Base-by-base conservation (phyloP, 169 alveolate genomes). In the Eimeria necatrix region DNA sequence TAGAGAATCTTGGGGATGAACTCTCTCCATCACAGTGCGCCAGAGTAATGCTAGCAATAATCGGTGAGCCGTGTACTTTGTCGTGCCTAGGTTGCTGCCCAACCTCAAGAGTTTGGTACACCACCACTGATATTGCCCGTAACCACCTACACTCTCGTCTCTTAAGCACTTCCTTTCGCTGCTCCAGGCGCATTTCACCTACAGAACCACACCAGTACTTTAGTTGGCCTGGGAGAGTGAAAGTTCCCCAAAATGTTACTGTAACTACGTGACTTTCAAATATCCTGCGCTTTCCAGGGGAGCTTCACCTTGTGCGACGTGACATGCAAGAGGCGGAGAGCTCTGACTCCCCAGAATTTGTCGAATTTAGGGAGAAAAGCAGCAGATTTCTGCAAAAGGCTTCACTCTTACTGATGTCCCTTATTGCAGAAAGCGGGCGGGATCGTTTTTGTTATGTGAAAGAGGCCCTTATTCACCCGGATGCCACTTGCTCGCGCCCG, bases 401-500 rank as follows among this genome's bases (percentile, higher is more conserved):
- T 60, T n/a, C 41, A 48, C 80, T 59, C 7, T 14, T 85, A 52
- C 80, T 85, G 49, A 22, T 85, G 64, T 85, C 93, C 6, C 93
- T 93, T 24, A 80, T 93, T 46, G 91, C 81, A 16, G 95, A 93
- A 83, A 60, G 93, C 22, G 95, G 95, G 48, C 61, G 95, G 41
- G 95, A 93, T 41, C 73, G 95, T 9, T 83, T 93, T 80, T 80
- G 93, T 20, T 93, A 93, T 32, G 81, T 93, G 26, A 93, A 93
- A 53, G 95, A 93, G 51, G 92, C 95, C 22, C 51, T 93, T 18
- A 80, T 80, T 32, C 92, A 80, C 53, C 95, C 95, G 8, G 90
- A 87, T 49, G 93, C 95, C 60, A 83, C 95, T n/a, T 71, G 93
- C 52, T 46, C 95, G 2, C 93, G 95, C 5, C 95, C 92, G 24